These are phyloP conservation scores for Tuber brumale DNA, from an alignment of 495 filamentous ascomycete genomes.

Conservation along the genomic window DNA sequence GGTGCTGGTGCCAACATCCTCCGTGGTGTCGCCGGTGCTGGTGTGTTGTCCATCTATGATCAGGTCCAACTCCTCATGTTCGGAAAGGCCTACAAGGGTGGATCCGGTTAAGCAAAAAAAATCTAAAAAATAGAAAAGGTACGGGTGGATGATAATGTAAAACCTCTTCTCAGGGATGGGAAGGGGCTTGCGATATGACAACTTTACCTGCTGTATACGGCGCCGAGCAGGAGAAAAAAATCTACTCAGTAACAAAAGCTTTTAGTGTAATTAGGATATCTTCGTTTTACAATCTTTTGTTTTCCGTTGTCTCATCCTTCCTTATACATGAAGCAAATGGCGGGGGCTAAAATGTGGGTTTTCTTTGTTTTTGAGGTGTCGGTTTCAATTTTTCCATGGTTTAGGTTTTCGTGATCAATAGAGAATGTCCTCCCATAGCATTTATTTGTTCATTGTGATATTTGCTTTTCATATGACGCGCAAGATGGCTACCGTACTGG, in stretches of 20 bases:
- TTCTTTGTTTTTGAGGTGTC: conserved; percentile 17
- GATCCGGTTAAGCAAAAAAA: conserved; percentile 59
- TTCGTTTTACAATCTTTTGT: conserved; percentile 7
- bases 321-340: conserved; percentile 12
- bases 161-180: conserved; percentile 9
- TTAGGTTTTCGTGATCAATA: conserved; percentile 12
- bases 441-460: not conserved
- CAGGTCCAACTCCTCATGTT: conserved; percentile 97
- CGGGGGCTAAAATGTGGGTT: conserved; percentile 15
- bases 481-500: not conserved
- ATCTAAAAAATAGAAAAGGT: conserved; percentile 16
- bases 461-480: not conserved
- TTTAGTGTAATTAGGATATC: conserved; percentile 10
- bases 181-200: conserved; percentile 13
- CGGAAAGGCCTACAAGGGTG: conserved; percentile 98
- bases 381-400: conserved; percentile 17
- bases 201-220: conserved; percentile 21
- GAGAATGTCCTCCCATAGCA: conserved; percentile 4
- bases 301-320: conserved; percentile 4
- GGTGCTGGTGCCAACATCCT: conserved; percentile 99
- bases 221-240: conserved; percentile 2
- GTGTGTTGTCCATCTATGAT: conserved; percentile 99
- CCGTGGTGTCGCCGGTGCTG: conserved; percentile 99
- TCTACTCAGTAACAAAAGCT: conserved; percentile 17
- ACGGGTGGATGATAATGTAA: conserved; percentile 18